A percentile compares a stretch with the other conserved stretches of the same genome.
Evolutionary conservation across 768 basidiomycete species (phyloP).

Genomic region (Boletus subparvulus): DNA sequence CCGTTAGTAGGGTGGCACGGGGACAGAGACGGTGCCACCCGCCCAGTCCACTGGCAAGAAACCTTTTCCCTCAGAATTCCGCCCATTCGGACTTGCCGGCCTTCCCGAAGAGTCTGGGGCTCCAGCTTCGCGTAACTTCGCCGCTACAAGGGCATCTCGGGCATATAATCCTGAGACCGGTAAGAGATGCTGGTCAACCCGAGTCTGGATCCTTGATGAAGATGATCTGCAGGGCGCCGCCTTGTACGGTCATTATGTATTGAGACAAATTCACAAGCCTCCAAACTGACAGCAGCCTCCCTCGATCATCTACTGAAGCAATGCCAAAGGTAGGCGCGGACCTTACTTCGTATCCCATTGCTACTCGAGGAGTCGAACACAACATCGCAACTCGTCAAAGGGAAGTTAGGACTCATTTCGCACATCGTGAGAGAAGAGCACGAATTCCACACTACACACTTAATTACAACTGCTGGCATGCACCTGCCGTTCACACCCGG

Average conservation of each 20-base stretch:
- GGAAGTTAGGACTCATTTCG: neutral
- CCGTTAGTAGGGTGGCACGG: neutral
- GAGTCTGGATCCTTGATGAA: neutral
- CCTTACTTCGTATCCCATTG: slow-evolving; percentile 58
- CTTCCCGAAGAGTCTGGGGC: neutral
- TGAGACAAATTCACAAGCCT: neutral
- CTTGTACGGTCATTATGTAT: neutral
- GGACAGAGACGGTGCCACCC: neutral
- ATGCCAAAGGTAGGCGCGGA: slow-evolving; percentile 42
- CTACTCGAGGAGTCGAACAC: slow-evolving; percentile 44
- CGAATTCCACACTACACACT: slow-evolving; percentile 19
- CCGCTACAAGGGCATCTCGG: neutral
- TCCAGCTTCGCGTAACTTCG: neutral
- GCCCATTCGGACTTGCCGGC: neutral
- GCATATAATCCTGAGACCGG: neutral
- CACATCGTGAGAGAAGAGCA: neutral
- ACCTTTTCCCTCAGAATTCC: neutral
- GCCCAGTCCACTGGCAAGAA: neutral
- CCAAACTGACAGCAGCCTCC: too few species aligned
- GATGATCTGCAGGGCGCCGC: neutral
- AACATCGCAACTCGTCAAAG: slow-evolving; percentile 33
- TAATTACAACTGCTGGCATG: slow-evolving; percentile 43
- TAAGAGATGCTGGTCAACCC: neutral
- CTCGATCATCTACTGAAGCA: slow-evolving; percentile 20
- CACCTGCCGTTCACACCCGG: neutral